phyloP scores from a whole-genome alignment of 1,139 yeast genomes.

The Geotrichum restrictum region DNA sequence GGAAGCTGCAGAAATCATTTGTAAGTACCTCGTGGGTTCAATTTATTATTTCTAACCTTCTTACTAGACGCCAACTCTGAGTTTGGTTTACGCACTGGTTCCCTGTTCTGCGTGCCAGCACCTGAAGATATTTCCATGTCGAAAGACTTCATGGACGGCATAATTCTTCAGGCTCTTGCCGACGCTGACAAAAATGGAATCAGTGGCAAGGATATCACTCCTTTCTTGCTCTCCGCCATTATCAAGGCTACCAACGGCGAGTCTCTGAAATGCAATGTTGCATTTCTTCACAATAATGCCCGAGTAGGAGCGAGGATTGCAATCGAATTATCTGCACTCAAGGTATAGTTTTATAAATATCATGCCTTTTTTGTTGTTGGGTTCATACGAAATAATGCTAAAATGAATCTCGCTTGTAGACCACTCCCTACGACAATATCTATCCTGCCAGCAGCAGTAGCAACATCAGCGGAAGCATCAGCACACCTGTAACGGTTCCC shows the following conservation, averaged over 20 bases:
- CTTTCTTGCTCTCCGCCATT: conserved; percentile 64
- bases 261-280: conserved; percentile 67
- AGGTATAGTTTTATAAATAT: conserved; percentile 30
- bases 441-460: background rate
- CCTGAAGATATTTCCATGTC: conserved; percentile 61
- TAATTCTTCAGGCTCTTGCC: conserved; percentile 56
- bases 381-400: conserved; percentile 3
- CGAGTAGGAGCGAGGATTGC: conserved; percentile 66
- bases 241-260: conserved; percentile 64
- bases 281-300: conserved; percentile 77
- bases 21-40: conserved; percentile 34
- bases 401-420: conserved; percentile 7
- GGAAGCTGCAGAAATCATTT: conserved; percentile 61
- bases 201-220: conserved; percentile 72
- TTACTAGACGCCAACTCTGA: conserved; percentile 43
- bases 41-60: too few relatives aligned
- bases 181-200: conserved; percentile 56
- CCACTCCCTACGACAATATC: background rate
- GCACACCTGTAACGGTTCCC: background rate
- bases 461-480: background rate
- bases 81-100: conserved; percentile 61
- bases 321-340: conserved; percentile 44
- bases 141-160: conserved; percentile 48
- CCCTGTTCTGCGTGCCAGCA: conserved; percentile 78
- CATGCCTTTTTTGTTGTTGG: background rate